Conservation (phyloP, 352 stramenopile species). For the Globisporangium camurandrum region DNA sequence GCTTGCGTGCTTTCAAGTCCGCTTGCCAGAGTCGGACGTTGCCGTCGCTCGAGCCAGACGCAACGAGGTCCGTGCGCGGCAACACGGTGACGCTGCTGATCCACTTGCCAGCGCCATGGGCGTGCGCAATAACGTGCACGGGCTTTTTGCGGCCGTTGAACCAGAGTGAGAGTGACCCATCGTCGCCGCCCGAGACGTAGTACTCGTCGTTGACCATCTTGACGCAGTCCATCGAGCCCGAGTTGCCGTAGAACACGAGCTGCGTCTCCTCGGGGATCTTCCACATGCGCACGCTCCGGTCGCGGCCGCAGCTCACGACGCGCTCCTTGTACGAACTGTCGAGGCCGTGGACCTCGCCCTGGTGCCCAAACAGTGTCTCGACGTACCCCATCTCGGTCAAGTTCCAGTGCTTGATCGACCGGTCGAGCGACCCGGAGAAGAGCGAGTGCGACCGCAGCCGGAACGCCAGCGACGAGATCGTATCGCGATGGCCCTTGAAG, state of each 20-base stretch:
- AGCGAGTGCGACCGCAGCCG: conserved; percentile 83
- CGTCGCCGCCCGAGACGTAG: conserved; percentile 89
- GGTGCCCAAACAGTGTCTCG: conserved; percentile 92
- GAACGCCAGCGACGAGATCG: conserved; percentile 84
- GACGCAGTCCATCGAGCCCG: conserved; percentile 88
- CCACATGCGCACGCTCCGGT: conserved; percentile 91
- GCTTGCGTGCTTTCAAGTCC: conserved; percentile 59
- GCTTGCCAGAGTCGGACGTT: conserved; percentile 88
- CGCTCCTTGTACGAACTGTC: conserved; percentile 88
- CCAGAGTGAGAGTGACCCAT: conserved; percentile 88
- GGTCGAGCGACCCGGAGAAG: conserved; percentile 90
- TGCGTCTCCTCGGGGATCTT: conserved; percentile 95
- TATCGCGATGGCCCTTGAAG: conserved; percentile 87
- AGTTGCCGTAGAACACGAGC: conserved; percentile 90
- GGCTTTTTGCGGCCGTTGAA: conserved; percentile 93
- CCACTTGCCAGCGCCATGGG: conserved; percentile 87
- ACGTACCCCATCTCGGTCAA: conserved; percentile 94
- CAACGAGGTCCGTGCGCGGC: conserved; percentile 86
- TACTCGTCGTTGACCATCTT: conserved; percentile 90
- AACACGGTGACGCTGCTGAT: conserved; percentile 87
- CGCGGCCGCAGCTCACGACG: conserved; percentile 85
- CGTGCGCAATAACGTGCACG: conserved; percentile 65
- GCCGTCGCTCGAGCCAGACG: conserved; percentile 88
- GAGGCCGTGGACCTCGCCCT: conserved; percentile 86
- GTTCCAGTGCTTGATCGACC: conserved; percentile 94